Evolutionary conservation across 192 early-diverging fungal genomes (phyloP).

Genomic region (Dissophora ornata): DNA sequence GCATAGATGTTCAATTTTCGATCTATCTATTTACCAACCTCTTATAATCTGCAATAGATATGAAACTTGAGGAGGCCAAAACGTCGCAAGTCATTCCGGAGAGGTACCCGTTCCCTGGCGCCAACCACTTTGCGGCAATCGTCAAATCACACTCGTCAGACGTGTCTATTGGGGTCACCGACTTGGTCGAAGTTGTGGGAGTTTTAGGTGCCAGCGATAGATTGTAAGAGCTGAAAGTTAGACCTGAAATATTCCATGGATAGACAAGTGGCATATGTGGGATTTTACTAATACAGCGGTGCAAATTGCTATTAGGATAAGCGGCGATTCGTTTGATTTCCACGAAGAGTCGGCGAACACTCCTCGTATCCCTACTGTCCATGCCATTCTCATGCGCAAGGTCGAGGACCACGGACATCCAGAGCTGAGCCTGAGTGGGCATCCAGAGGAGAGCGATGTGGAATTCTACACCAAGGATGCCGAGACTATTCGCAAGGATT

Average conservation of each 20-base stretch:
- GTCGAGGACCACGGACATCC: slow-evolving; percentile 53
- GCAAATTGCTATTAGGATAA: slow-evolving; percentile 12
- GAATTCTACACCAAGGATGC: slow-evolving; percentile 18
- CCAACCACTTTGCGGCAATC: slow-evolving; percentile 67
- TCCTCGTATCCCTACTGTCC: slow-evolving; percentile 56
- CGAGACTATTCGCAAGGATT: slow-evolving; percentile 35
- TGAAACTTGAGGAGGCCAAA: slow-evolving; percentile 8
- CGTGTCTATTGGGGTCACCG: slow-evolving; percentile 63
- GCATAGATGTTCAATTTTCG: no score
- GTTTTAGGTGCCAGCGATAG: slow-evolving; percentile 54
- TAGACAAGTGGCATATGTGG: not conserved
- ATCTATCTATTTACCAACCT: no score
- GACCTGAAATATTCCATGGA: no score
- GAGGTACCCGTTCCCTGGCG: slow-evolving; percentile 71
- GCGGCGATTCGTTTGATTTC: slow-evolving; percentile 44
- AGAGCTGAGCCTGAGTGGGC: slow-evolving; percentile 30
- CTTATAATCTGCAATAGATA: no score
- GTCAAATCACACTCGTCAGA: slow-evolving; percentile 72
- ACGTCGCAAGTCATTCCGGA: slow-evolving; percentile 28
- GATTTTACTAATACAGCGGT: not conserved
- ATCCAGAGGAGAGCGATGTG: slow-evolving; percentile 9
- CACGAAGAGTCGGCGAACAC: slow-evolving; percentile 32
- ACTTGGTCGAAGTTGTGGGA: slow-evolving; percentile 76
- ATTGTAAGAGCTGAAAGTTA: slow-evolving; percentile 39
- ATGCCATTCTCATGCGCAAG: slow-evolving; percentile 62